A percentile compares a stretch with the other conserved stretches of the same genome.
phyloP scores from a whole-genome alignment of 441 rosid species.

The Mallotus japonicus region DNA sequence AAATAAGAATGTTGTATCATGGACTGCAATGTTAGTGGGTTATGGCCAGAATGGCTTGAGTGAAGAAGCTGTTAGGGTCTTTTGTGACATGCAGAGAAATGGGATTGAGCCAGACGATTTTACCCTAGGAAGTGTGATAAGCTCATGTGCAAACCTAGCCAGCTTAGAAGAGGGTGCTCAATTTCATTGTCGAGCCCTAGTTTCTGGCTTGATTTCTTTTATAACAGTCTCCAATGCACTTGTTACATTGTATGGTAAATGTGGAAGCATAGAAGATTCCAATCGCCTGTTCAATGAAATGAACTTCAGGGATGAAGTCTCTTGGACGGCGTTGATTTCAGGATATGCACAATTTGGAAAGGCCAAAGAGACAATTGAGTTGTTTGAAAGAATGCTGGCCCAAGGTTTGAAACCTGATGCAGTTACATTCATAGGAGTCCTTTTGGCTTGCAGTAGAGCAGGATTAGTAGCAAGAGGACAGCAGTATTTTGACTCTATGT shows the following conservation, averaged over 20 bases:
- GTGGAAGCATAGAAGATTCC: conserved; percentile 72
- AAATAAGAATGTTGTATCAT: conserved; percentile 78
- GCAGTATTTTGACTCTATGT: conserved; percentile 68
- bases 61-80: conserved; percentile 73
- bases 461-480: conserved; percentile 81
- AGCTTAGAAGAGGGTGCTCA: conserved; percentile 92
- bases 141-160: conserved; percentile 88
- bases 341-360: conserved; percentile 84
- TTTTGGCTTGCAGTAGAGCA: conserved; percentile 95
- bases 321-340: conserved; percentile 92
- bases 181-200: conserved; percentile 68
- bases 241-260: conserved; percentile 83
- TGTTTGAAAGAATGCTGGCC: conserved; percentile 68
- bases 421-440: conserved; percentile 80
- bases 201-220: conserved; percentile 62
- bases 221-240: conserved; percentile 82
- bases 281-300: conserved; percentile 63
- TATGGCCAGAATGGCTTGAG: conserved; percentile 79
- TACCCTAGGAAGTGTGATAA: conserved; percentile 81
- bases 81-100: conserved; percentile 66
- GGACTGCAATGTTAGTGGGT: conserved; percentile 97
- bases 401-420: conserved; percentile 79
- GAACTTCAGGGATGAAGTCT: conserved; percentile 71
- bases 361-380: conserved; percentile 66
- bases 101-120: conserved; percentile 82